Conservation (phyloP, 106 monocot genomes). For the Agapanthus africanus region DNA sequence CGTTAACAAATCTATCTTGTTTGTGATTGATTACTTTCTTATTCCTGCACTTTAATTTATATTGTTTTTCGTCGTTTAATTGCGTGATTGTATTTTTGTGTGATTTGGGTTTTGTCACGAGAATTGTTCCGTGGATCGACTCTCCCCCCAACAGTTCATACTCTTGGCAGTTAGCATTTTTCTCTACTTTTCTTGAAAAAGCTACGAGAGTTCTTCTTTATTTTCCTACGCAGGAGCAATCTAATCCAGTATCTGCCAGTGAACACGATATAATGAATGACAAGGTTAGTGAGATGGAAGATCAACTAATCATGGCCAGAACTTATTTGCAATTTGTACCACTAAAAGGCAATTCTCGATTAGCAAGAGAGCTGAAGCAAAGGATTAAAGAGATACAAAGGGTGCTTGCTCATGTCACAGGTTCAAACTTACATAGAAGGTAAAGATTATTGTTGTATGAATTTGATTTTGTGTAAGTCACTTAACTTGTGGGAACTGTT, state of each 20-base stretch:
- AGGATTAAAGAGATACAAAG: conserved; percentile 75
- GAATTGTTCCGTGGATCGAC: too few species aligned
- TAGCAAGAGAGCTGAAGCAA: conserved; percentile 71
- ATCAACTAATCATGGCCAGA: conserved; percentile 72
- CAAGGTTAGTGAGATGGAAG: conserved; percentile 68
- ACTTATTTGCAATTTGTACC: conserved; percentile 74
- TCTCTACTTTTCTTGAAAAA: too few species aligned
- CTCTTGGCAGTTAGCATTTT: too few species aligned
- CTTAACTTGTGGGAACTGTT: background rate
- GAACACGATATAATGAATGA: conserved; percentile 17
- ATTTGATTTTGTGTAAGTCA: too few species aligned
- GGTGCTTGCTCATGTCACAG: conserved; percentile 49
- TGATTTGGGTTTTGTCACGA: too few species aligned
- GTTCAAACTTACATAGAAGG: conserved; percentile 51
- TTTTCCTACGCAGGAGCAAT: conserved; percentile 1
- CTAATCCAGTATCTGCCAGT: background rate
- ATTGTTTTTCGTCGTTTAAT: too few species aligned
- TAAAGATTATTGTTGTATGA: conserved; percentile 22
- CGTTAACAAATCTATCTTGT: too few species aligned
- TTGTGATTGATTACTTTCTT: too few species aligned
- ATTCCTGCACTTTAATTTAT: too few species aligned
- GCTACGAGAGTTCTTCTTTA: too few species aligned
- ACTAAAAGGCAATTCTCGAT: conserved; percentile 56
- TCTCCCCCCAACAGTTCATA: too few species aligned
- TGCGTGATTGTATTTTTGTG: too few species aligned